Percentiles rank a stretch among this genome's conserved stretches.
These are phyloP conservation scores for Alternaria infectoria DNA, from an alignment of 2,329 filamentous ascomycete species.

Conservation along the genomic window DNA sequence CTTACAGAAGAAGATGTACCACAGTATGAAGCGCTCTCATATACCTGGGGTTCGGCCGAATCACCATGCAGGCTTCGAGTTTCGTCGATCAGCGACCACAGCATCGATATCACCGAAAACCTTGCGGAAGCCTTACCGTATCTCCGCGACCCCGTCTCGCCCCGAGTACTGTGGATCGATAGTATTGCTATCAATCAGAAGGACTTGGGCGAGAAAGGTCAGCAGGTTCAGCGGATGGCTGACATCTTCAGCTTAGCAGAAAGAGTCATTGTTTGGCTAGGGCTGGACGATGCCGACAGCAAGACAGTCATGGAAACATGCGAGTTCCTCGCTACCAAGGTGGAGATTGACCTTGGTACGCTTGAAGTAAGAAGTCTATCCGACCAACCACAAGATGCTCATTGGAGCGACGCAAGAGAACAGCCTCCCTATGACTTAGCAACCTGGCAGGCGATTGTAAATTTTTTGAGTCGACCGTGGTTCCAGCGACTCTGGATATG, in stretches of 20 bases:
- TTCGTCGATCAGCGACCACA: not conserved
- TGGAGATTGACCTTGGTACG: no score
- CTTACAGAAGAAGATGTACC: not conserved
- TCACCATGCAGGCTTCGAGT: not conserved
- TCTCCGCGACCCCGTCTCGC: not conserved
- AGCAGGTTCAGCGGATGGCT: not conserved
- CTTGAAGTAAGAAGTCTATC: not conserved
- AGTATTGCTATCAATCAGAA: not conserved
- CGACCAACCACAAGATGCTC: not conserved
- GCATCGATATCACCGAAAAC: not conserved
- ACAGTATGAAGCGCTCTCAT: not conserved
- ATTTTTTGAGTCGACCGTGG: not conserved
- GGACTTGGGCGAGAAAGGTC: not conserved
- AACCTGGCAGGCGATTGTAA: not conserved
- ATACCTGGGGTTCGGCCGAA: not conserved
- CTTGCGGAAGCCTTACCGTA: not conserved
- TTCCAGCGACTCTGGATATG: not conserved
- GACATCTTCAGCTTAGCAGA: not conserved
- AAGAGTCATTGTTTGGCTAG: conserved; percentile 4
- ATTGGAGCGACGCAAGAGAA: not conserved
- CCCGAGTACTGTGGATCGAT: not conserved
- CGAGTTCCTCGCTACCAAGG: not conserved
- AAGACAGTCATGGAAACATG: not conserved
- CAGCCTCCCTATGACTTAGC: not conserved
- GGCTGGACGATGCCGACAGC: not conserved